These are phyloP conservation scores for Alternaria dauci DNA, from an alignment of 2,329 filamentous ascomycete species.

Conservation along the genomic window DNA sequence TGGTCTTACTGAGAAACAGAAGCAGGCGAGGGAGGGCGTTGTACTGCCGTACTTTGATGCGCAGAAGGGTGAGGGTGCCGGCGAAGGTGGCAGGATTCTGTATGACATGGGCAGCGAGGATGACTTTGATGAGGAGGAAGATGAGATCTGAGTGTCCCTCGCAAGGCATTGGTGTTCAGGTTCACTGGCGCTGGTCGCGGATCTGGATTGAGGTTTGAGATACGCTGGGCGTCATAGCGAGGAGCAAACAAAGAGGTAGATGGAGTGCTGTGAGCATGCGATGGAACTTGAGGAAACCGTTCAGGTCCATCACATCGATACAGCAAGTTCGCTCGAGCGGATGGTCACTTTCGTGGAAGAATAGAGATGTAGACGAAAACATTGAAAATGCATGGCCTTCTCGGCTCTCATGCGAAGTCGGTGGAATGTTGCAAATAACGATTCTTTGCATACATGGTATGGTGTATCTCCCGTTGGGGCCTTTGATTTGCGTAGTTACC, in stretches of 20 bases:
- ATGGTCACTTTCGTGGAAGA: not conserved
- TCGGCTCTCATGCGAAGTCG: too few species aligned
- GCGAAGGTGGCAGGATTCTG: constrained; percentile 89
- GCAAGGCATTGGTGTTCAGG: not conserved
- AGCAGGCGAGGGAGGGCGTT: constrained; percentile 83
- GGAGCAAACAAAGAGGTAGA: not conserved
- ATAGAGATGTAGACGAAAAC: not conserved
- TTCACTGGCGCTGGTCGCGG: constrained; percentile 3
- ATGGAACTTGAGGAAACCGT: not conserved
- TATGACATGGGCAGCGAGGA: constrained; percentile 98
- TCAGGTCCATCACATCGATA: not conserved
- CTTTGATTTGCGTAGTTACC: not conserved
- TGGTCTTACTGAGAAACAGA: constrained; percentile 88
- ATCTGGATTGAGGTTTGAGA: constrained; percentile 2
- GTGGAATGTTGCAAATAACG: too few species aligned
- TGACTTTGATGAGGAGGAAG: constrained; percentile 95
- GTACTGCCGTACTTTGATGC: constrained; percentile 97
- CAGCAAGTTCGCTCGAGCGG: not conserved
- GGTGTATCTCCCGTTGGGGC: not conserved
- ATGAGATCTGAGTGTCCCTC: constrained; percentile 73
- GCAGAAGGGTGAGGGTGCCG: constrained; percentile 73
- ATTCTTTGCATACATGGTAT: too few species aligned
- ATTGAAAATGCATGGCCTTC: too few species aligned
- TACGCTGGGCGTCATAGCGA: constrained; percentile 21
- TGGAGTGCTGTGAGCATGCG: not conserved